A percentile compares a stretch with the other conserved stretches of the same genome.
phyloP scores from a whole-genome alignment of 352 stramenopile species.

The Globisporangium camurandrum region DNA sequence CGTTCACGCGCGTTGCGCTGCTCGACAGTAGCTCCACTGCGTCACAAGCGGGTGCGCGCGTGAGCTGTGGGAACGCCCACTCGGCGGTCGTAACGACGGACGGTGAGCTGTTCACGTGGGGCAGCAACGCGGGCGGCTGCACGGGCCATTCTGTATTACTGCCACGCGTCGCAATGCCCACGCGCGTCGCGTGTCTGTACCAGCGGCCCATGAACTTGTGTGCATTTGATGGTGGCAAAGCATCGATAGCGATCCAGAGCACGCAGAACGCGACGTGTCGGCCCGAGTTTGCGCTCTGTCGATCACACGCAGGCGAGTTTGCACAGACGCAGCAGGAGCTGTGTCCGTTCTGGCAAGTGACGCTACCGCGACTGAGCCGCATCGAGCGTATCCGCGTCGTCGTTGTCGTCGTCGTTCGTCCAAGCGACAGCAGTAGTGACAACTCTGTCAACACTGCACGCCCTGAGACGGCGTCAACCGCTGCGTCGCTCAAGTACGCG shows the following conservation, averaged over 20 bases:
- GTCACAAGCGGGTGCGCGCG: conserved; percentile 21
- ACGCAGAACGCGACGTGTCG: conserved; percentile 53
- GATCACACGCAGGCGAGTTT: conserved; percentile 13
- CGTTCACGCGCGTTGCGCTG: conserved; percentile 29
- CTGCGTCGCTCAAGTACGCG: conserved; percentile 23
- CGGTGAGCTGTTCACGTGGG: conserved; percentile 71
- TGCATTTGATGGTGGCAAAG: conserved; percentile 19
- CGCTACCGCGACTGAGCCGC: conserved; percentile 23
- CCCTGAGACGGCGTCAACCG: conserved; percentile 1
- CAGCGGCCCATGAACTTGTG: conserved; percentile 47
- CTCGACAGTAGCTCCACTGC: conserved; percentile 10
- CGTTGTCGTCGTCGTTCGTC: conserved; percentile 9
- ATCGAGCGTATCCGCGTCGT: conserved; percentile 36
- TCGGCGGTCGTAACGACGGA: conserved; percentile 52
- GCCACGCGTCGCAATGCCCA: conserved; percentile 28
- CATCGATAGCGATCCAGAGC: conserved; percentile 50
- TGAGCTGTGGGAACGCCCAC: conserved; percentile 62
- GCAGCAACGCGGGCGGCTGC: conserved; percentile 58
- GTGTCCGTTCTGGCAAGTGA: conserved; percentile 73
- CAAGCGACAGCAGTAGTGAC: conserved; percentile 7
- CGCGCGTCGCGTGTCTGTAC: conserved; percentile 52
- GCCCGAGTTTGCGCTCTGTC: conserved; percentile 33
- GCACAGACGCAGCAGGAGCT: conserved; percentile 65
- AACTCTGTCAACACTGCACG: too few species aligned
- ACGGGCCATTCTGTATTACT: conserved; percentile 41